Evolutionary conservation across 345 rosid species (phyloP).

Genomic region (Orychophragmus violaceus): DNA sequence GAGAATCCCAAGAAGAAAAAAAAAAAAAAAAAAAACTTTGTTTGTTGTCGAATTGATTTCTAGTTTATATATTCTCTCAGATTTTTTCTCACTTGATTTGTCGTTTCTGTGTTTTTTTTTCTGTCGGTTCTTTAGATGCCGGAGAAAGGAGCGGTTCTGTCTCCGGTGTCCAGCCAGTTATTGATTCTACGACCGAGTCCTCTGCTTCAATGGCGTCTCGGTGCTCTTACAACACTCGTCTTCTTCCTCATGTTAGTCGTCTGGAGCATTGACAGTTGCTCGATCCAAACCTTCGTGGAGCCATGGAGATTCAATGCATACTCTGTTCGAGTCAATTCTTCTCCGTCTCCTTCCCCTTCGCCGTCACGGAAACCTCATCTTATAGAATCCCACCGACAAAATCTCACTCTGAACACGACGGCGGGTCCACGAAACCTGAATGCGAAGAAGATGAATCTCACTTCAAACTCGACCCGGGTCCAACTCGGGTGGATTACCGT

Average conservation of each 20-base stretch:
- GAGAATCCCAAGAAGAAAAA: background rate
- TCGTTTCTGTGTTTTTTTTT: background rate
- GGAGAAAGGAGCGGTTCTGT: conserved; percentile 43
- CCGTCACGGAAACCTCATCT: background rate
- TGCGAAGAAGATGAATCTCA: conserved; percentile 11
- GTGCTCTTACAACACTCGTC: conserved; percentile 53
- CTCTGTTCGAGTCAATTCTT: conserved; percentile 7
- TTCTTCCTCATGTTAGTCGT: conserved; percentile 51
- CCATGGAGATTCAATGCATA: conserved; percentile 54
- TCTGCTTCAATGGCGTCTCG: conserved; percentile 65
- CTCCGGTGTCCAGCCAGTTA: conserved; percentile 31
- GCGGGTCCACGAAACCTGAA: background rate
- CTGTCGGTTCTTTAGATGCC: conserved; percentile 43
- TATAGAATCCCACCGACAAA: conserved; percentile 7
- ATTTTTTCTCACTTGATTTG: background rate
- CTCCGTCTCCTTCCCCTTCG: conserved; percentile 8
- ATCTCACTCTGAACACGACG: background rate
- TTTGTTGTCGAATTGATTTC: conserved; percentile 25
- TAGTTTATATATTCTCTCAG: background rate
- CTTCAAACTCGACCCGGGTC: conserved; percentile 1
- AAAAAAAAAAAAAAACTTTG: background rate
- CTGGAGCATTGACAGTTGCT: conserved; percentile 72
- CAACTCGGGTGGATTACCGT: conserved; percentile 44
- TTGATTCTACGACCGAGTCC: conserved; percentile 36
- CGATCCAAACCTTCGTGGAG: conserved; percentile 42